Evolutionary conservation across 192 early-diverging fungal genomes (phyloP).

Genomic region (Paraglomus occultum): DNA sequence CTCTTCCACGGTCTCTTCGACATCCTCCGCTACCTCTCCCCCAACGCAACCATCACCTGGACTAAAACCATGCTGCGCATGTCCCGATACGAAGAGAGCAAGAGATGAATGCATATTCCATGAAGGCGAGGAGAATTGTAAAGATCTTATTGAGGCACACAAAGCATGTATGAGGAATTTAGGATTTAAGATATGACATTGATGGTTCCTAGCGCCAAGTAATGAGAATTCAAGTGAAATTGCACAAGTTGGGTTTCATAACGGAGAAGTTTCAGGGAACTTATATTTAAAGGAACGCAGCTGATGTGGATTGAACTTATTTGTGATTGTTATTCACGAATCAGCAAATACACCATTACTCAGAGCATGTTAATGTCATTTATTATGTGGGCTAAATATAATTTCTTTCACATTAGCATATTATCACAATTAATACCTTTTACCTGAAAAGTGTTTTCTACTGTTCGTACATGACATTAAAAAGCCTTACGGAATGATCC

Average conservation of each 20-base stretch:
- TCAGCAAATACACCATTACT: no score
- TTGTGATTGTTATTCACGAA: no score
- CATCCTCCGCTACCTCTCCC: conserved; percentile 10
- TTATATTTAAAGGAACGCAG: no score
- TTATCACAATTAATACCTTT: background rate
- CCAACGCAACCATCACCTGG: conserved; percentile 38
- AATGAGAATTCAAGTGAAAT: no score
- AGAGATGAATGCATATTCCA: conserved; percentile 88
- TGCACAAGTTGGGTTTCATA: no score
- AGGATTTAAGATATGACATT: conserved; percentile 85
- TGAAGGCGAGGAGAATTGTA: conserved; percentile 85
- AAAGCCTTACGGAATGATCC: conserved; percentile 74
- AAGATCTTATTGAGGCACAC: conserved; percentile 84
- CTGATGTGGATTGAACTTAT: no score
- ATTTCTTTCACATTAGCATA: background rate
- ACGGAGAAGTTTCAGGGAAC: no score
- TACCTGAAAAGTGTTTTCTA: background rate
- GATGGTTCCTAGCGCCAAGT: background rate
- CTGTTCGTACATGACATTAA: conserved; percentile 37
- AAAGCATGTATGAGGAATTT: conserved; percentile 86
- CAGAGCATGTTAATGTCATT: no score
- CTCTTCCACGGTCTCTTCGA: background rate
- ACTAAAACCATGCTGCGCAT: conserved; percentile 95
- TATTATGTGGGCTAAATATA: no score
- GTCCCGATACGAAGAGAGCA: conserved; percentile 90